A percentile compares a stretch with the other conserved stretches of the same genome.
Evolutionary conservation across 2,329 filamentous ascomycete species (phyloP).

Genomic region (Amesomyces nigricolor): DNA sequence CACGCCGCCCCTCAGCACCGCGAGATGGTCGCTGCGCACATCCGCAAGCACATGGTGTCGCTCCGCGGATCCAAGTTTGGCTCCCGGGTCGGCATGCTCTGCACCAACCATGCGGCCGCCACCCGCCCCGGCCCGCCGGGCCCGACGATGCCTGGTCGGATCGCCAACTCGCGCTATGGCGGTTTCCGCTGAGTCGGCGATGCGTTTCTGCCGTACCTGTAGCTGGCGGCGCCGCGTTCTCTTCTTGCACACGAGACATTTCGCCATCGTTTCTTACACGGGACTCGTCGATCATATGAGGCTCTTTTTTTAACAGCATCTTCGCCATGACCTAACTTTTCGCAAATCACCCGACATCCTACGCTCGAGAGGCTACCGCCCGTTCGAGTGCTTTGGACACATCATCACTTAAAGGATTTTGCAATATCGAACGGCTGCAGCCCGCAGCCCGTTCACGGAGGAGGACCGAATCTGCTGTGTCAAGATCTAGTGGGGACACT

Average conservation of each 20-base stretch:
- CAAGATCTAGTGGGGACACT: constrained; percentile 26
- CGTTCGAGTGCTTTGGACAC: constrained; percentile 36
- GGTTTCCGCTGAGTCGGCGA: constrained; percentile 47
- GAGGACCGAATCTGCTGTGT: constrained; percentile 22
- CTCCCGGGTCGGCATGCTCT: constrained; percentile 97
- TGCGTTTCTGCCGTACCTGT: neutral
- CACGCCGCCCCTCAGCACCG: constrained; percentile 83
- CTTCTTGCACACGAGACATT: constrained; percentile 18
- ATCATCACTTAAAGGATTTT: constrained; percentile 35
- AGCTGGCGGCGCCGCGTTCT: neutral
- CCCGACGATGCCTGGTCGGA: constrained; percentile 54
- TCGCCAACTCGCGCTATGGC: constrained; percentile 55
- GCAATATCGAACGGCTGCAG: constrained; percentile 28
- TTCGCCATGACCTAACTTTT: constrained; percentile 35
- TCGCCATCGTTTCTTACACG: constrained; percentile 27
- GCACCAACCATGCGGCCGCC: constrained; percentile 85
- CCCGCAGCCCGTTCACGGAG: constrained; percentile 16
- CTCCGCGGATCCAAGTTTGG: constrained; percentile 97
- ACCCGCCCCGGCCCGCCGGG: constrained; percentile 86
- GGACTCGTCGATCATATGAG: constrained; percentile 31
- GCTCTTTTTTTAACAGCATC: constrained; percentile 32
- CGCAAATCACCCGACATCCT: constrained; percentile 35
- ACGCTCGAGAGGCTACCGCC: constrained; percentile 36
- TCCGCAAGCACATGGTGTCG: constrained; percentile 99
- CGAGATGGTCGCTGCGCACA: constrained; percentile 87